Conservation (phyloP, 2,329 filamentous ascomycete species). For the Epicoccum nigrum region DNA sequence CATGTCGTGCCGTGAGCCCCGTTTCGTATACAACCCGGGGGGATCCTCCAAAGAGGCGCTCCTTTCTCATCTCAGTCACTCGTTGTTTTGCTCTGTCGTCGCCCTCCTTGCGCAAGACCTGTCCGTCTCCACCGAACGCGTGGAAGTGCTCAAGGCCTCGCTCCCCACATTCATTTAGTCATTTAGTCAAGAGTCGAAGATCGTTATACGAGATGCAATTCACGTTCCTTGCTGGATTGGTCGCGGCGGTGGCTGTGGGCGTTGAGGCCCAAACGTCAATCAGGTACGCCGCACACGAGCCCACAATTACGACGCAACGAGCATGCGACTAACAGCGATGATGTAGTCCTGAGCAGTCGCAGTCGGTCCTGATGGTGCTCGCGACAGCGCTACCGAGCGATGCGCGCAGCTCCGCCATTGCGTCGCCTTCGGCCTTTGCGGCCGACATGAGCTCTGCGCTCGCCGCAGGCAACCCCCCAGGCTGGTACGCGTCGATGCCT, state of each 20-base stretch:
- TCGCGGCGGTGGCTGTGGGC: slow-evolving; percentile 39
- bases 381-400: slow-evolving; percentile 54
- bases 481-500: slow-evolving; percentile 55
- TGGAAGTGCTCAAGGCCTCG: slow-evolving; percentile 7
- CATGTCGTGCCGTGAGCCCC: slow-evolving; percentile 24
- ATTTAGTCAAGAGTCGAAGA: slow-evolving; percentile 10
- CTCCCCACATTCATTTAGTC: slow-evolving; percentile 36
- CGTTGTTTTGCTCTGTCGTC: slow-evolving; percentile 24
- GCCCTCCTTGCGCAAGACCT: slow-evolving; percentile 9
- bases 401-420: slow-evolving; percentile 48
- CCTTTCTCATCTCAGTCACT: slow-evolving; percentile 29
- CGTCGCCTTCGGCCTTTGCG: slow-evolving; percentile 51
- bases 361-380: slow-evolving; percentile 52
- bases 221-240: slow-evolving; percentile 34
- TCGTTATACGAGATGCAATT: slow-evolving; percentile 38
- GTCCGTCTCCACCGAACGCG: slow-evolving; percentile 19
- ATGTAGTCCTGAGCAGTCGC: slow-evolving; percentile 33
- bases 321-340: slow-evolving; percentile 17
- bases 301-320: slow-evolving; percentile 19
- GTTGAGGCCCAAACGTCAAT: slow-evolving; percentile 32
- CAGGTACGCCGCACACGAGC: slow-evolving; percentile 27
- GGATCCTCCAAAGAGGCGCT: slow-evolving; percentile 21
- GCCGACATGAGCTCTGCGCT: slow-evolving; percentile 52
- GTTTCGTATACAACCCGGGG: slow-evolving; percentile 37
- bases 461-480: slow-evolving; percentile 50